Base-by-base conservation (phyloP, 352 stramenopile species). In the Phytopythium litorale region DNA sequence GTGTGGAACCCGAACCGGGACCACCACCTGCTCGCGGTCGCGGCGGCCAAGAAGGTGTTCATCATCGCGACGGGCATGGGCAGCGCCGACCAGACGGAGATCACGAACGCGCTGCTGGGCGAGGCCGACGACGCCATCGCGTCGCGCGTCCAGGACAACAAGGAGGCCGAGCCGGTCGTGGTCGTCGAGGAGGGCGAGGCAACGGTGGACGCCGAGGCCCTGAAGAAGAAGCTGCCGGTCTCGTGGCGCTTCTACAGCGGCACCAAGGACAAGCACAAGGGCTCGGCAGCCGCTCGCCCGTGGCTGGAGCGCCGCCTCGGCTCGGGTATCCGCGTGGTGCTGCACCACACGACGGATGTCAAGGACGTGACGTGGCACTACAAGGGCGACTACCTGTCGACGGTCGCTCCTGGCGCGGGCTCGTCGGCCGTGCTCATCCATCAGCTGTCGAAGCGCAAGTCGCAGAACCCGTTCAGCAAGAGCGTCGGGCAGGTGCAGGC, bases 341-440 rank as follows among this genome's bases (percentile, higher is more conserved):
- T 95, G 56, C 86, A 95, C 68, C 88, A 96, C 70, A 93, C 90
- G 54, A 86, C 75, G 19, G 85, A 98, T 53, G 90, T 99, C 46
- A 92, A 94, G 60, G 91, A 94, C 56, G 81, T 99, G 16, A 73
- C 87, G 50, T 99, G 98, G 98, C 98, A 99, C 72, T 72, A 89
- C 66, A 99, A 99, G 85, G 98, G 98, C 19, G 98, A 99, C 73
- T 99, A 99, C 78, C 88, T 99, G 56, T 90, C 97, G 33, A 98
- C 94, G 2, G 88, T 99, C 42, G 87, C 83, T 45, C 96, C 96
- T 2, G 88, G 89, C 33, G 94, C 92, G 15, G 84, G 86, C 18
- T 78, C 96, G 4, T 87, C 91, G 21, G 83, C 96, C 7, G 97
- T 99, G 61, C 77, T 99, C 45, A 98, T 99, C 67, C 98, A 99